Conservation (phyloP, 257 asterid genomes). For the Cordia subcordata region DNA sequence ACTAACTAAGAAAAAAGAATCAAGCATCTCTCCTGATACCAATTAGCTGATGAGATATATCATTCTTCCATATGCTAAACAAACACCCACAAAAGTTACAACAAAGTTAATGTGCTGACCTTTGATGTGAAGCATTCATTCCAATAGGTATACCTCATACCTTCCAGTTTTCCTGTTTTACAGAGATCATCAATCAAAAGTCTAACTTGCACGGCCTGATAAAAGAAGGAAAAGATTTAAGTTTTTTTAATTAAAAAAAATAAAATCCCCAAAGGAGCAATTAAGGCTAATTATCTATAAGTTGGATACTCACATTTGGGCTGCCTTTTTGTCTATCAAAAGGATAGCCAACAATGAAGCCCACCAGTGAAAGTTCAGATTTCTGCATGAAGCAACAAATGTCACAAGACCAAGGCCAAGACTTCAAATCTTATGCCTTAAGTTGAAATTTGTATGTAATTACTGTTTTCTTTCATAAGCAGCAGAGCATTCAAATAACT, state of each 20-base stretch:
- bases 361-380: slow-evolving; percentile 52
- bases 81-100: not conserved
- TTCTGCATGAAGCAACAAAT: slow-evolving; percentile 41
- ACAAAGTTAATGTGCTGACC: slow-evolving; percentile 35
- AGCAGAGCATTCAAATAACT: not conserved
- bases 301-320: slow-evolving; percentile 29
- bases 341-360: slow-evolving; percentile 66
- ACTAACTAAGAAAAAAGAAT: no score
- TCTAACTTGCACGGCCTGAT: slow-evolving; percentile 70
- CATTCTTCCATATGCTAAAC: no score
- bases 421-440: no score
- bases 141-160: slow-evolving; percentile 71
- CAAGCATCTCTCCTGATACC: not conserved
- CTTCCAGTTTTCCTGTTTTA: slow-evolving; percentile 63
- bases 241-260: not conserved
- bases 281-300: slow-evolving; percentile 4
- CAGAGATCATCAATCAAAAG: slow-evolving; percentile 57
- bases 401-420: not conserved
- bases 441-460: no score
- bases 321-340: slow-evolving; percentile 36
- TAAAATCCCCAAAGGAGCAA: slow-evolving; percentile 7
- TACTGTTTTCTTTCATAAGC: not conserved
- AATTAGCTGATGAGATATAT: not conserved
- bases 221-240: slow-evolving; percentile 6
- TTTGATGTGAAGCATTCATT: slow-evolving; percentile 78